A percentile compares a stretch with the other conserved stretches of the same genome.
These are phyloP conservation scores for Syzygium oleosum DNA, from an alignment of 345 rosid genomes.

Conservation along the genomic window DNA sequence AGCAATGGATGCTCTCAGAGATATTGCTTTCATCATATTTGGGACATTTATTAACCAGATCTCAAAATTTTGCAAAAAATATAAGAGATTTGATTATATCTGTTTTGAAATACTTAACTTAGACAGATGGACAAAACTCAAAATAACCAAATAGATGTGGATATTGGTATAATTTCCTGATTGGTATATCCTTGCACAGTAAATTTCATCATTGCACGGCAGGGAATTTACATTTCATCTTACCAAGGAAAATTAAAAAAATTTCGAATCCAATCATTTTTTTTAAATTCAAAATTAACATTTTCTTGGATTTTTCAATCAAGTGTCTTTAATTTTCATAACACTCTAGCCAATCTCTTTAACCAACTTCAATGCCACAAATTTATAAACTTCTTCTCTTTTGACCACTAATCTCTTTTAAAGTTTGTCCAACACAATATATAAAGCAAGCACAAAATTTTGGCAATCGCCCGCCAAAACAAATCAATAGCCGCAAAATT, in stretches of 20 bases:
- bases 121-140: rapidly evolving
- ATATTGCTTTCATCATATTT: not conserved
- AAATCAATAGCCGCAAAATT: not conserved
- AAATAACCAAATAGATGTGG: not conserved
- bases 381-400: not conserved
- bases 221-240: not conserved
- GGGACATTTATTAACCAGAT: not conserved
- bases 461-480: not conserved
- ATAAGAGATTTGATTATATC: not conserved
- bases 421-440: not conserved
- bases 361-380: not conserved
- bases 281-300: not conserved
- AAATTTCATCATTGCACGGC: not conserved
- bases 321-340: not conserved
- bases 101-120: not conserved
- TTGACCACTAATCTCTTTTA: not conserved
- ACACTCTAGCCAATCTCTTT: not conserved
- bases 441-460: not conserved
- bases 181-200: not conserved
- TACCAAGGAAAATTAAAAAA: not conserved
- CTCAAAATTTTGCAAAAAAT: not conserved
- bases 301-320: not conserved
- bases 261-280: not conserved
- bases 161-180: not conserved
- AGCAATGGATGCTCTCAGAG: no score